Percentiles rank a stretch among this genome's conserved stretches.
Evolutionary conservation across 2,329 filamentous ascomycete genomes (phyloP).

Genomic region (Claviceps digitariae): DNA sequence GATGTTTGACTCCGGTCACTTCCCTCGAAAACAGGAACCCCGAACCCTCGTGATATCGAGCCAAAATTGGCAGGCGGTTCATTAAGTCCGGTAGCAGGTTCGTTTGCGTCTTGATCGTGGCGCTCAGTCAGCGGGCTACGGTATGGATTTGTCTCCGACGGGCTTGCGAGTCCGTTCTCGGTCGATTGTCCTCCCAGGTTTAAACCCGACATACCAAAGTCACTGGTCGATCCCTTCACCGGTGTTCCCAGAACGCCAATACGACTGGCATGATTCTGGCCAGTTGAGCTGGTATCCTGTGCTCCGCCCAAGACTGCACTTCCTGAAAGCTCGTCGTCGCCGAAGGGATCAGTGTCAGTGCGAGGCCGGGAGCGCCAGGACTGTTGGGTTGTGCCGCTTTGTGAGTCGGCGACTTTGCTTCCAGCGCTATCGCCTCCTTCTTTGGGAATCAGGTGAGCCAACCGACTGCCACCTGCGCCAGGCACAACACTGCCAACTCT

Average conservation of each 20-base stretch:
- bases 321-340: constrained; percentile 51
- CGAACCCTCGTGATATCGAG: constrained; percentile 37
- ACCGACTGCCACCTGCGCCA: constrained; percentile 69
- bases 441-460: constrained; percentile 75
- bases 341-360: constrained; percentile 65
- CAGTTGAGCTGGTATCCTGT: constrained; percentile 47
- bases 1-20: constrained; percentile 91
- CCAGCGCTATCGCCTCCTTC: constrained; percentile 54
- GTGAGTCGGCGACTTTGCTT: constrained; percentile 36
- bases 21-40: constrained; percentile 43
- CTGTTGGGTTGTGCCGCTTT: constrained; percentile 24
- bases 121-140: constrained; percentile 75
- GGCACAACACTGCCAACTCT: constrained; percentile 50
- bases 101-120: constrained; percentile 49
- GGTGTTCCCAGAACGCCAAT: constrained; percentile 38
- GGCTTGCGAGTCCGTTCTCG: constrained; percentile 63
- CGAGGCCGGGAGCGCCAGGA: constrained; percentile 48
- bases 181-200: constrained; percentile 44
- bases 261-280: constrained; percentile 17
- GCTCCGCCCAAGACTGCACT: constrained; percentile 64
- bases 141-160: constrained; percentile 92
- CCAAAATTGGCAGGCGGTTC: constrained; percentile 39
- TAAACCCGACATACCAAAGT: constrained; percentile 50
- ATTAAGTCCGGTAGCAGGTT: constrained; percentile 29
- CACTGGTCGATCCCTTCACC: constrained; percentile 38